Evolutionary conservation across 495 filamentous ascomycete genomes (phyloP).

Genomic region (Penicillium malachiteum): DNA sequence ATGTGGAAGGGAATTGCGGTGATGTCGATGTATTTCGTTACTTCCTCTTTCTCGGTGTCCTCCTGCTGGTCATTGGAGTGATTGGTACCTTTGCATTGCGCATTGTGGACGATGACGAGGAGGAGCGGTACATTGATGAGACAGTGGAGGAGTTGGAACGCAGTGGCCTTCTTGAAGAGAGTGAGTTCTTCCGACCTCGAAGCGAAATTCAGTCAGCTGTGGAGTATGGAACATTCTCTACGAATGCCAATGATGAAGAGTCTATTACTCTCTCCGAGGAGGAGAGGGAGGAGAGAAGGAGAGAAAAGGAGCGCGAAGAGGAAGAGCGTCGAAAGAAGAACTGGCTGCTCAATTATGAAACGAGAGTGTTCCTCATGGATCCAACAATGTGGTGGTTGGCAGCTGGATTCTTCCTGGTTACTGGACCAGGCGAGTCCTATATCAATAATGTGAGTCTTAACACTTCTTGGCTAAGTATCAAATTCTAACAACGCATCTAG

Average conservation of each 20-base stretch:
- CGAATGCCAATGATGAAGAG: slow-evolving; percentile 23
- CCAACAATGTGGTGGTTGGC: slow-evolving; percentile 95
- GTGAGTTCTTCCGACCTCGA: slow-evolving; percentile 56
- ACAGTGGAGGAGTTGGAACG: slow-evolving; percentile 81
- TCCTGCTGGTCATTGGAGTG: slow-evolving; percentile 67
- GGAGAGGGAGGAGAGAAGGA: slow-evolving; percentile 42
- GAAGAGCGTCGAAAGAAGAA: slow-evolving; percentile 75
- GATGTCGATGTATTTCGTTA: slow-evolving; percentile 84
- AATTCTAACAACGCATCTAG: slow-evolving; percentile 25
- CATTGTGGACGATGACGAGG: slow-evolving; percentile 61
- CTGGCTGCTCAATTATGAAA: slow-evolving; percentile 85
- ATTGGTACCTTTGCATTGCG: slow-evolving; percentile 70
- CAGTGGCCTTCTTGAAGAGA: slow-evolving; percentile 77
- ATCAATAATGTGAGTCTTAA: slow-evolving; percentile 72
- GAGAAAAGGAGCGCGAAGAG: slow-evolving; percentile 54
- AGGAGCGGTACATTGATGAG: slow-evolving; percentile 75
- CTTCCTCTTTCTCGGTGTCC: slow-evolving; percentile 74
- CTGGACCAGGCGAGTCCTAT: slow-evolving; percentile 91
- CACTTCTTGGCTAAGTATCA: not conserved
- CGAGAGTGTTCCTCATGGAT: slow-evolving; percentile 76
- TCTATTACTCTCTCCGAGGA: slow-evolving; percentile 44
- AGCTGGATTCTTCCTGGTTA: slow-evolving; percentile 87
- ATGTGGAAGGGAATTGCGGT: slow-evolving; percentile 60
- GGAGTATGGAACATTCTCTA: slow-evolving; percentile 55
- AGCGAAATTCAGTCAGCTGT: slow-evolving; percentile 33